Conservation (phyloP, 1,284 basidiomycete genomes). For the Mycena citricolor region DNA sequence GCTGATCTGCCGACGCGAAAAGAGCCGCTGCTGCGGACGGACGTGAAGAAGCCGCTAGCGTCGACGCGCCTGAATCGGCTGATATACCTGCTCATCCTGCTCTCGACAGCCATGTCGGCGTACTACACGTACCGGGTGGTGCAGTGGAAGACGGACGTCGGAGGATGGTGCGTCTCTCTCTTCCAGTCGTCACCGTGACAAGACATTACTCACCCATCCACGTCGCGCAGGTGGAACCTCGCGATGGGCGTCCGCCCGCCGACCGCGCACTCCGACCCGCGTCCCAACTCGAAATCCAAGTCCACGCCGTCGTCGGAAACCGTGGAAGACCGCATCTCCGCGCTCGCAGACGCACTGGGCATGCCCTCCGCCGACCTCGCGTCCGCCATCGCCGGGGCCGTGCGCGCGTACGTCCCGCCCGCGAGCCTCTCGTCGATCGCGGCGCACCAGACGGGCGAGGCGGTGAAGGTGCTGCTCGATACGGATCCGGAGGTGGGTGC, state of each 20-base stretch:
- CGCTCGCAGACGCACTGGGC: slow-evolving; percentile 59
- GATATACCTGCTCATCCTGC: slow-evolving; percentile 48
- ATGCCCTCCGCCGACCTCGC: slow-evolving; percentile 61
- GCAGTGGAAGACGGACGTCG: slow-evolving; percentile 52
- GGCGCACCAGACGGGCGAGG: slow-evolving; percentile 22
- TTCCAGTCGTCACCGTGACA: not conserved
- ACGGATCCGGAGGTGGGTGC: not conserved
- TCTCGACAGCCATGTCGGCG: slow-evolving; percentile 43
- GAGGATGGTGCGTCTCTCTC: slow-evolving; percentile 40
- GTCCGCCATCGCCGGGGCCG: slow-evolving; percentile 46
- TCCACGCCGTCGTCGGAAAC: slow-evolving; percentile 26
- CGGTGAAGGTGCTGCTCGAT: slow-evolving; percentile 16
- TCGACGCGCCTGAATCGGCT: slow-evolving; percentile 40
- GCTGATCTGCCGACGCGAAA: too few species aligned
- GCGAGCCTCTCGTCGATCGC: slow-evolving; percentile 23
- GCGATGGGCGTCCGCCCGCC: slow-evolving; percentile 39
- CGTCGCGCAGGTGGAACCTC: slow-evolving; percentile 45
- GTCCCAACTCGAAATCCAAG: too few species aligned
- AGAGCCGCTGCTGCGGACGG: too few species aligned
- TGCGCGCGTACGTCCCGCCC: slow-evolving; percentile 23
- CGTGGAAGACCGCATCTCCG: slow-evolving; percentile 58
- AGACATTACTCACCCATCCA: not conserved
- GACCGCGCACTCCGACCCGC: slow-evolving; percentile 21
- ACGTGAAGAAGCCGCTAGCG: slow-evolving; percentile 40
- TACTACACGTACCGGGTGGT: slow-evolving; percentile 51